phyloP scores from a whole-genome alignment of 2,329 filamentous ascomycete species.

The Cladosporium sphaerospermum region DNA sequence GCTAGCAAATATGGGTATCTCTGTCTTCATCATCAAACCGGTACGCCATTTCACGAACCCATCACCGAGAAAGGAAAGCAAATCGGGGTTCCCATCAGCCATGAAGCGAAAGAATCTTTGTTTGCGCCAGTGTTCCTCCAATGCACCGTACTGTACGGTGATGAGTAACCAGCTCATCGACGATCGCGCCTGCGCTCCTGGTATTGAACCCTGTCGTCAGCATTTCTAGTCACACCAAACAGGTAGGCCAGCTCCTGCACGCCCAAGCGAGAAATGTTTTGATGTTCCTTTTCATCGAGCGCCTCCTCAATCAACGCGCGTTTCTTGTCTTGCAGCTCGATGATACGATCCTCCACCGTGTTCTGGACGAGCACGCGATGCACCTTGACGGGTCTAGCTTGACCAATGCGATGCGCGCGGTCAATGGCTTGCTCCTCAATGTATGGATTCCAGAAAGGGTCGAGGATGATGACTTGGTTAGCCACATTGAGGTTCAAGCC shows the following conservation, averaged over 20 bases:
- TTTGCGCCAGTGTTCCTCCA: background rate
- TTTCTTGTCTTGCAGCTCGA: constrained; percentile 72
- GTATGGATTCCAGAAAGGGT: constrained; percentile 92
- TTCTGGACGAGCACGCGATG: constrained; percentile 70
- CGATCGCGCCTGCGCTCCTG: constrained; percentile 4
- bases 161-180: background rate
- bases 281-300: constrained; percentile 67
- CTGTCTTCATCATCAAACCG: background rate
- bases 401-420: constrained; percentile 81
- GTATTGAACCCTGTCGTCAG: constrained; percentile 21
- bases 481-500: constrained; percentile 81
- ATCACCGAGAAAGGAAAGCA: background rate
- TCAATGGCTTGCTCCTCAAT: constrained; percentile 91
- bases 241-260: constrained; percentile 63
- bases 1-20: background rate
- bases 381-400: constrained; percentile 65
- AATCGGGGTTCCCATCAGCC: background rate
- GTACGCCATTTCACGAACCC: too few relatives aligned
- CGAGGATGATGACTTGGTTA: constrained; percentile 80
- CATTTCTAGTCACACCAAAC: constrained; percentile 44
- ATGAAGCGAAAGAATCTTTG: background rate
- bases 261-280: constrained; percentile 60
- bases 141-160: too few relatives aligned
- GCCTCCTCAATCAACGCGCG: constrained; percentile 69
- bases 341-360: constrained; percentile 84